Conservation (phyloP, 495 filamentous ascomycete genomes). For the Achaetomiella virescens region DNA sequence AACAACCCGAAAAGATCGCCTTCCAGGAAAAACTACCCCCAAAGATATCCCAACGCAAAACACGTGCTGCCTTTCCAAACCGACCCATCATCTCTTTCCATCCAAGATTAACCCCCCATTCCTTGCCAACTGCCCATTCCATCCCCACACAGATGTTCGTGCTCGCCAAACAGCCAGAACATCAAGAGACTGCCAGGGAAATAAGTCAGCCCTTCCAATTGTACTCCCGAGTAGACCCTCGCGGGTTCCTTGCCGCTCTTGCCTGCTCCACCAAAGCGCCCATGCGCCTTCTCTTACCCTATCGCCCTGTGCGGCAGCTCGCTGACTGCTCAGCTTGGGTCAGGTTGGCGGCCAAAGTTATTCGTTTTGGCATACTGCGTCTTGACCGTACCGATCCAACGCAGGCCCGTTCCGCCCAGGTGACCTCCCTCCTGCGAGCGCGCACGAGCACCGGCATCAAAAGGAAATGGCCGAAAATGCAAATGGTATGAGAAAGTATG, state of each 20-base stretch:
- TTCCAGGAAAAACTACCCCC: conserved; percentile 12
- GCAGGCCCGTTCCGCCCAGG: too few species aligned
- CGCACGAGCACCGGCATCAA: too few species aligned
- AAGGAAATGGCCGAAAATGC: too few species aligned
- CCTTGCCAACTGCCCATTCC: not conserved
- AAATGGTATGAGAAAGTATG: not conserved
- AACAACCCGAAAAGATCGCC: not conserved
- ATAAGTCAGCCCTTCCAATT: conserved; percentile 5
- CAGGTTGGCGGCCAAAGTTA: too few species aligned
- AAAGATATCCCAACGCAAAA: not conserved
- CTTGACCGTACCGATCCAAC: too few species aligned
- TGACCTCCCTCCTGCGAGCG: too few species aligned
- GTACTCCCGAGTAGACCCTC: not conserved
- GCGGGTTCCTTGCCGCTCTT: conserved; percentile 5
- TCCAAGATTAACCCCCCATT: not conserved
- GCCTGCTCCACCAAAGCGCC: not conserved
- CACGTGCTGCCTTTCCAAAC: not conserved
- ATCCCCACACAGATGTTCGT: not conserved
- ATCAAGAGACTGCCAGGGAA: not conserved
- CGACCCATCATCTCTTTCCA: not conserved
- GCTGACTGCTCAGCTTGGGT: not conserved
- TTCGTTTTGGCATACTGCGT: too few species aligned
- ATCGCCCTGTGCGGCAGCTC: not conserved
- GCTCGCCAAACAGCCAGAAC: too few species aligned
- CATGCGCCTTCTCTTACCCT: not conserved